Base-by-base conservation (phyloP, 129 eudicot genomes). In the Pseudognaphalium luteoalbum region DNA sequence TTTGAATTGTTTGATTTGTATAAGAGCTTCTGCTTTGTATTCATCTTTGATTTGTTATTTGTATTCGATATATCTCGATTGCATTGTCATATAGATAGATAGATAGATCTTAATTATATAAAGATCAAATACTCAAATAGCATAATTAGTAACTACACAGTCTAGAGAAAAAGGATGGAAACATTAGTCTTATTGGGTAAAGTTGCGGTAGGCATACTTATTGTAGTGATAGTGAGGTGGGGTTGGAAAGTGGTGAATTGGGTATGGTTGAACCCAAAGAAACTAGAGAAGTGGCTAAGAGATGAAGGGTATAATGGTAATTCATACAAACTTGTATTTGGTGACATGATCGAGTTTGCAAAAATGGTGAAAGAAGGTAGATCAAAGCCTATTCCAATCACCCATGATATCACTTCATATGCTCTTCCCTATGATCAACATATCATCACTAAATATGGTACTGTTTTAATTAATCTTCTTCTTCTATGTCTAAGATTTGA, bases 401-500 rank as follows among this genome's bases (percentile, higher is more conserved):
- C 85, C 33, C 75, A 76, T 54, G 76, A 84, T 32, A 64, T 84
- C 57, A 65, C 65, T 54, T 52, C 73, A 2, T 61, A 83, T 19
- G 75, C 71, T 47, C 32, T 81, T 3, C 88, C 88, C 19, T 81
- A 33, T 65, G 28, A 69, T 12, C 71, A 71, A 29, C 52, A 64
- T n/a, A 72, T 80, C 70, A 67, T 87, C 72, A 50, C 81, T 4
- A 81, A 67, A 32, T 84, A 74, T n/a, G 91, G 88, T 87, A 2
- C 52, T 30, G 22, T 25, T 30, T 33, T 66, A 4, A 2, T 60
- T 25, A 25, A 25, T 25, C 34, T 4, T 16, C 41, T 64, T 67
- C 11, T 16, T 58, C 41, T 54, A 4, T 29, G 7, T 19, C 3
- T 54, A 1, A 8, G 21, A 10, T 21, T 25, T 28, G 32, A 7